These are phyloP conservation scores for Alternaria ethzedia DNA, from an alignment of 2,329 filamentous ascomycete genomes.

Conservation along the genomic window DNA sequence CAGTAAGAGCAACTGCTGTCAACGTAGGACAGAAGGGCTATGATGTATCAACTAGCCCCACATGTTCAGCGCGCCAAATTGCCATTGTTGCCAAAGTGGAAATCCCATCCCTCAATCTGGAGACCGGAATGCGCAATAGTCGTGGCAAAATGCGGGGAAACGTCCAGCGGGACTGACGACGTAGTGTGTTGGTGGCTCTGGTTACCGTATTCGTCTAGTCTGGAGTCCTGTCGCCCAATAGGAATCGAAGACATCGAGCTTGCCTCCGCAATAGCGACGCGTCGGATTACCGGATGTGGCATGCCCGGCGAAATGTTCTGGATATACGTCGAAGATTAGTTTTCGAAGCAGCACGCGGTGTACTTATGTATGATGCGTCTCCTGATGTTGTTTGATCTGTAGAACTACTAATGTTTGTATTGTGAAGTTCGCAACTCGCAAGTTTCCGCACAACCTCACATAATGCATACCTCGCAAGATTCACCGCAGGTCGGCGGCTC, in stretches of 20 bases:
- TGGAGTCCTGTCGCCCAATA: background rate
- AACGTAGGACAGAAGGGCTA: background rate
- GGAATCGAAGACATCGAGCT: background rate
- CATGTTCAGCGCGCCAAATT: background rate
- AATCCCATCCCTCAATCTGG: background rate
- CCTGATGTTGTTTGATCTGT: background rate
- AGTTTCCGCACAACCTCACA: background rate
- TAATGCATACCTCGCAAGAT: constrained; percentile 28
- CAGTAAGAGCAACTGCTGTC: background rate
- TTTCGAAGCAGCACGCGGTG: background rate
- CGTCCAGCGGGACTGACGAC: background rate
- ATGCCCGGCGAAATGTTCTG: background rate
- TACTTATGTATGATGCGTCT: background rate
- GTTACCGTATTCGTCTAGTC: constrained; percentile 13
- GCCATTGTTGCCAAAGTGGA: background rate
- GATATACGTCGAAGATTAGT: background rate
- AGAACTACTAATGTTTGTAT: background rate
- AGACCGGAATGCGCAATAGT: background rate
- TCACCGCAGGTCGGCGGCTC: constrained; percentile 17
- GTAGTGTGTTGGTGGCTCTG: constrained; percentile 11
- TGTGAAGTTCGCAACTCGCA: background rate
- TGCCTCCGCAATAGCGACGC: background rate
- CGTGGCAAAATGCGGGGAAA: constrained; percentile 14
- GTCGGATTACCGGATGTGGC: constrained; percentile 11
- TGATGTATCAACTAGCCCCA: background rate